Evolutionary conservation across 768 basidiomycete genomes (phyloP), one percentile per base, ranked within the genome.

Genomic region (Hypsizygus marmoreus): DNA sequence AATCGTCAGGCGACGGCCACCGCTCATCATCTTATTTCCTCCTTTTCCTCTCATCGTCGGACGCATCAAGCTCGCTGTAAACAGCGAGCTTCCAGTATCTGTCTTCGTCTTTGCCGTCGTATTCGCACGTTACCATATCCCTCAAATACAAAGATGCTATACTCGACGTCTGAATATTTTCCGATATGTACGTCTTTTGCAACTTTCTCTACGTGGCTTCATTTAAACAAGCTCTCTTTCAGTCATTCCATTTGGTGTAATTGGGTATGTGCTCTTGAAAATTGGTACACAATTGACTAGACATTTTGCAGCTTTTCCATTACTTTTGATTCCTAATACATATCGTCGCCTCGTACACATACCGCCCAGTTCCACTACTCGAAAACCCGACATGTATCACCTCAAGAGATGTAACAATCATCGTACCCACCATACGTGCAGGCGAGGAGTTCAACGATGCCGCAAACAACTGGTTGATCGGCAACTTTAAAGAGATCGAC

Each of bases 391-490:
- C 92, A 16, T 95, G 95, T 63, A 72, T 89, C 59, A 88, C 92
- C 40, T 76, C 81, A 1, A 92, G 95, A 63, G 93, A 97, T 72
- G 93, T 97, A 54, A 97, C 93, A 31, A 95, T 95, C 62, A 92
- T 97, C 49, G 94, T 95, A 2, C 93, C 93, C 29, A 95, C 92
- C 50, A 95, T 97, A 60, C 92, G 95, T 63, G 92, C 94, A 2
- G 94, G 93, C 39, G 91, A 94, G 66, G 91, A 93, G 67, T 94
- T 95, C 75, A 91, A 91, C 72, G 88, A 92, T 65, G 91, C 91
- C 30, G 93, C 93, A 24, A 79, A 88, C 69, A 86, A 82, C 59
- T 95, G 92, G 94, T 87, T 97, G 51, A 84, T 84, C 55, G 91
- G 92, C 57, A 86, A 89, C 55, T 94, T 92, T 11, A 94, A 92